Evolutionary conservation across 306 rosid genomes (phyloP).

Genomic region (Cicer yamashitae): DNA sequence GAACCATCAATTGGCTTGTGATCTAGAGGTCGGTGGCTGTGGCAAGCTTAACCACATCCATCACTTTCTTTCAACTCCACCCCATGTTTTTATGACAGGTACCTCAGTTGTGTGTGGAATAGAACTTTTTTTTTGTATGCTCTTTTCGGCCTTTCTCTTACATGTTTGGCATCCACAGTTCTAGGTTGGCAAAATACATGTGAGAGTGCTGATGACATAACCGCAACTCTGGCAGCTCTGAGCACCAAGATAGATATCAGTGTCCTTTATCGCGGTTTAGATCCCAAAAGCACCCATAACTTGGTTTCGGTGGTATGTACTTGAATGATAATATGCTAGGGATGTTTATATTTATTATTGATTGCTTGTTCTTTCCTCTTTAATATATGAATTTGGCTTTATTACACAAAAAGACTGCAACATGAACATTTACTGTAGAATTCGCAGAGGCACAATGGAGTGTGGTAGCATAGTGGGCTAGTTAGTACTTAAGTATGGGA

Average conservation of each 20-base stretch:
- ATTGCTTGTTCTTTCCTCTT: background rate
- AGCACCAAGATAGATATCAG: conserved; percentile 78
- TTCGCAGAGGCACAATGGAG: background rate
- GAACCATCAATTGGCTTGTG: conserved; percentile 95
- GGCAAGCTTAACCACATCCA: conserved; percentile 90
- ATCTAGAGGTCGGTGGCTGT: conserved; percentile 82
- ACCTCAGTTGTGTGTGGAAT: conserved; percentile 33
- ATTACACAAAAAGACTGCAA: conserved; percentile 12
- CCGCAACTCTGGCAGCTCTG: conserved; percentile 74
- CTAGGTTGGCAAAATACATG: conserved; percentile 96
- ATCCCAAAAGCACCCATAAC: conserved; percentile 67
- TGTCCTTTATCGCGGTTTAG: conserved; percentile 85
- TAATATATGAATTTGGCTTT: conserved; percentile 13
- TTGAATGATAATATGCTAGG: conserved; percentile 7
- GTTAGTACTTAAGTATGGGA: background rate
- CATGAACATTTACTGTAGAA: conserved; percentile 2
- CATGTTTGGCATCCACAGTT: conserved; percentile 61
- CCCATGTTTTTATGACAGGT: conserved; percentile 94
- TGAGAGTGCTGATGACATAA: conserved; percentile 84
- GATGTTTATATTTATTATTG: conserved; percentile 22
- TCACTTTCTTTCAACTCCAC: conserved; percentile 85
- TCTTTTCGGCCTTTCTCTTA: conserved; percentile 30
- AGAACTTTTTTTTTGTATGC: background rate
- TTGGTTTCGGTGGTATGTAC: conserved; percentile 96
- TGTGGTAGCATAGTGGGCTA: background rate